Evolutionary conservation across 169 alveolate genomes (phyloP), one percentile per base, ranked within the genome.

Genomic region (Eimeria maxima): DNA sequence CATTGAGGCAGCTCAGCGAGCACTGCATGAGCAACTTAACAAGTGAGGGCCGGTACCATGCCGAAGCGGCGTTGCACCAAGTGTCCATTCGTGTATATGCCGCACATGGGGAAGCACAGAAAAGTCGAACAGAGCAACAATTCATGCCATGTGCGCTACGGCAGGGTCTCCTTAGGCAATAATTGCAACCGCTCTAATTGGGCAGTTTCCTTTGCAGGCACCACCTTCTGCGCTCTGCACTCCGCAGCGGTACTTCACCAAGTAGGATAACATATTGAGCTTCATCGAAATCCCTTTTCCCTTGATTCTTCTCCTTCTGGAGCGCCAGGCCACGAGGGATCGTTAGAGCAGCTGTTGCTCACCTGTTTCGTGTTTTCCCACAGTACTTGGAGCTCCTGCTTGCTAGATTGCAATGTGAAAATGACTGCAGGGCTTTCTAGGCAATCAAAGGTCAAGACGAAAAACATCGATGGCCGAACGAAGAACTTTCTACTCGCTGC

Each of bases 1-100:
- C 53, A 65, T 83, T n/a, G 96, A 93, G 55, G 89, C 93, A 63
- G 93, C 93, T 87, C 93, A 87, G 22, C 57, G 81, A 38, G 60
- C 93, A 20, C 83, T 87, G 45, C 78, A 87, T 22, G 93, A 57
- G 67, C 93, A 87, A 42, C 42, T 87, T 27, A 60, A 22, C 78
- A 57, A 60, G 93, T 87, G 73, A 55, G 93, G 50, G 45, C 45
- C 47, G 33, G 10, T 63, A 80, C 74, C 44, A 8, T 33, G 4
- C n/a, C 78, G 22, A 55, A 24, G 22, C 14, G 3, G 83, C 27
- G 20, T 38, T 11, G 65, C 88, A 42, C n/a, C 65, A 42, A 45
- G 33, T 78, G 20, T 78, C 88, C 45, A 11, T 27, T n/a, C 44
- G 67, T n/a, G 88, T 53, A 45, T 14, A 27, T 44, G 22, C 22